Evolutionary conservation across 192 early-diverging fungal species (phyloP).

Genomic region (Chytriomyces confervae): DNA sequence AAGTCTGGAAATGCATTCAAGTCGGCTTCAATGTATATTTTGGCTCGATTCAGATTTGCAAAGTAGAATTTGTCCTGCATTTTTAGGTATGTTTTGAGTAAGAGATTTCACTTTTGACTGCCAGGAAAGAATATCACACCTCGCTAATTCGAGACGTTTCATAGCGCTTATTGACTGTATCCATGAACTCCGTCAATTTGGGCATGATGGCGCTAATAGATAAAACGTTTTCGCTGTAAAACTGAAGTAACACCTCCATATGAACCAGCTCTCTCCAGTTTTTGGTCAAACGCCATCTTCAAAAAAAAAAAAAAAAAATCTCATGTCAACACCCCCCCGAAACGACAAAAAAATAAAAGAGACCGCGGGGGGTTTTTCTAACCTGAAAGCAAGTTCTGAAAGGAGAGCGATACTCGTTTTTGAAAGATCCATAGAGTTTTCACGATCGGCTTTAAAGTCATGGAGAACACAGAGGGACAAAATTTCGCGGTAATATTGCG

Average conservation of each 20-base stretch:
- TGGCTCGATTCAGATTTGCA: not conserved
- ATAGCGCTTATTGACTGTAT: not conserved
- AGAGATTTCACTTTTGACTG: not conserved
- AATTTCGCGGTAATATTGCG: not conserved
- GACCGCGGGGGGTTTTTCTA: not conserved
- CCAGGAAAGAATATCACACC: not conserved
- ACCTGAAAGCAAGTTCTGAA: not conserved
- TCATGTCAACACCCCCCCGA: not conserved
- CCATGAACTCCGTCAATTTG: constrained; percentile 12
- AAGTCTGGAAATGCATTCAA: not conserved
- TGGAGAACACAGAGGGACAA: constrained; percentile 2
- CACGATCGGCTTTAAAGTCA: not conserved
- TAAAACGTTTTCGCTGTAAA: not conserved
- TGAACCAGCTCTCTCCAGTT: constrained; percentile 5
- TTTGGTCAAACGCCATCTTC: constrained; percentile 24
- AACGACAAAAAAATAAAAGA: not conserved
- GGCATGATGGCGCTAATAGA: not conserved
- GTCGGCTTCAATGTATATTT: not conserved
- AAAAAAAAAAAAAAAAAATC: not conserved
- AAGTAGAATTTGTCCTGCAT: constrained; percentile 1
- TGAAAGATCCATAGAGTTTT: not conserved
- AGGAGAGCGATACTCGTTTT: not conserved
- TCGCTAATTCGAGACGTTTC: not conserved
- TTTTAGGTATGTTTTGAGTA: not conserved
- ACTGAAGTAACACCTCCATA: constrained; percentile 1